Evolutionary conservation across 352 stramenopile genomes (phyloP).

Genomic region (Pythium phragmiticola): DNA sequence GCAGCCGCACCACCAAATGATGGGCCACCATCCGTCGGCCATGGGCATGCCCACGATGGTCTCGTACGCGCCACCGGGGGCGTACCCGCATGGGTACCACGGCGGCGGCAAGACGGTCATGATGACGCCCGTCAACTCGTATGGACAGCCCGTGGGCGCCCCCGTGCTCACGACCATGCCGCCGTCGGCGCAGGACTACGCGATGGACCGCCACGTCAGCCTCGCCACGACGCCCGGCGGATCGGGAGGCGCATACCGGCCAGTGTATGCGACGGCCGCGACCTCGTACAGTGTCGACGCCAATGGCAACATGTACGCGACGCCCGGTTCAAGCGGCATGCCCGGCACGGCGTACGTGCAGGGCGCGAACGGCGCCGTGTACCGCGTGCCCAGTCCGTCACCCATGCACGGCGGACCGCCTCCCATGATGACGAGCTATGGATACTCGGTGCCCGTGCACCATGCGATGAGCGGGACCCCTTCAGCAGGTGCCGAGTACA

Average conservation of each 20-base stretch:
- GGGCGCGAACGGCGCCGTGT: conserved; percentile 18
- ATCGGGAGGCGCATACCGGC: conserved; percentile 2
- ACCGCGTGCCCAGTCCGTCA: conserved; percentile 21
- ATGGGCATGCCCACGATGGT: conserved; percentile 17
- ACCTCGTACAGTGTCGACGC: conserved; percentile 31
- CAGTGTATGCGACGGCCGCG: conserved; percentile 17
- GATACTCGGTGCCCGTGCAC: conserved; percentile 25
- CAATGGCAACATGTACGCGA: conserved; percentile 48
- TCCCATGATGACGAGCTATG: conserved; percentile 39
- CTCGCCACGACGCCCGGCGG: conserved; percentile 36
- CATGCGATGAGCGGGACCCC: not conserved
- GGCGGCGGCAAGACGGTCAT: conserved; percentile 17
- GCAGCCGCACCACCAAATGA: conserved; percentile 22
- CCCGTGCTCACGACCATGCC: conserved; percentile 19
- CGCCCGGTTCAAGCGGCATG: not conserved
- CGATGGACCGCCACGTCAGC: conserved; percentile 43
- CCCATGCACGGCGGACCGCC: conserved; percentile 35
- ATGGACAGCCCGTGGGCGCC: conserved; percentile 37
- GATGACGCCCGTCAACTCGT: conserved; percentile 32
- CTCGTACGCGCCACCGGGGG: conserved; percentile 16
- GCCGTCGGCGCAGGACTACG: conserved; percentile 29
- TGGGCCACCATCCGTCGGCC: conserved; percentile 14
- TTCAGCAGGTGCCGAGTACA: conserved; percentile 4
- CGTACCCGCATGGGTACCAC: conserved; percentile 10
- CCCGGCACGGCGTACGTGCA: conserved; percentile 15